Evolutionary conservation across 2,329 filamentous ascomycete species (phyloP).

Genomic region (Pseudogymnoascus sp.): DNA sequence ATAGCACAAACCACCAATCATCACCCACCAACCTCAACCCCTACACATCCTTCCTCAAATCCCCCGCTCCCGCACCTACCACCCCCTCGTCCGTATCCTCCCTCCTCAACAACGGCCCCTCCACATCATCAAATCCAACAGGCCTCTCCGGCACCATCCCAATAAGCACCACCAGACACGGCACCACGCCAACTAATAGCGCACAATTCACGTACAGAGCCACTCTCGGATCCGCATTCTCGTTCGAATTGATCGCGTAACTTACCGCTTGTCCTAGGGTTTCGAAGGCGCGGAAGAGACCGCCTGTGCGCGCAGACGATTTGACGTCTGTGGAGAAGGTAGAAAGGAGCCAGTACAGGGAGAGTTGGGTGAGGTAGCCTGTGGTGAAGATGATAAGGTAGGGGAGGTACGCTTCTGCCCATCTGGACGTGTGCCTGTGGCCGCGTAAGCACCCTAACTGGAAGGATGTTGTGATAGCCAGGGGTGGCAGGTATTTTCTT

Average conservation of each 20-base stretch:
- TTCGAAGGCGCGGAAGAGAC: conserved; percentile 26
- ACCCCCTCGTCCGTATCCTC: neutral
- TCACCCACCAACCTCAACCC: neutral
- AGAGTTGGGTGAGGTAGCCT: conserved; percentile 17
- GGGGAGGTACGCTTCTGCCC: conserved; percentile 19
- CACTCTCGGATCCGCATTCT: conserved; percentile 11
- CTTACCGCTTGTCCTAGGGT: conserved; percentile 28
- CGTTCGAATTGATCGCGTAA: conserved; percentile 27
- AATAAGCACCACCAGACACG: conserved; percentile 16
- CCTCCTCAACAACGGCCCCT: neutral
- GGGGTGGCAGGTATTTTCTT: neutral
- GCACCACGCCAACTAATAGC: conserved; percentile 13
- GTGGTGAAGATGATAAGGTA: conserved; percentile 18
- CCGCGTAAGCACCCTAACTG: neutral
- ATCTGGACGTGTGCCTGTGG: neutral
- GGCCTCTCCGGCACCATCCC: conserved; percentile 14
- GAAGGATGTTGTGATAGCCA: neutral
- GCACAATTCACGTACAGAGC: conserved; percentile 17
- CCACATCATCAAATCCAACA: conserved; percentile 12
- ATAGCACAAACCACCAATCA: neutral
- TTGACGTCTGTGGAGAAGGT: conserved; percentile 32
- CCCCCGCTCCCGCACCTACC: neutral
- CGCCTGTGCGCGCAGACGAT: conserved; percentile 26
- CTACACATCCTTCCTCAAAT: neutral
- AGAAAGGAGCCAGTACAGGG: conserved; percentile 33